phyloP scores from a whole-genome alignment of 148 eudicot species.

The Camellia lanceoleosa region DNA sequence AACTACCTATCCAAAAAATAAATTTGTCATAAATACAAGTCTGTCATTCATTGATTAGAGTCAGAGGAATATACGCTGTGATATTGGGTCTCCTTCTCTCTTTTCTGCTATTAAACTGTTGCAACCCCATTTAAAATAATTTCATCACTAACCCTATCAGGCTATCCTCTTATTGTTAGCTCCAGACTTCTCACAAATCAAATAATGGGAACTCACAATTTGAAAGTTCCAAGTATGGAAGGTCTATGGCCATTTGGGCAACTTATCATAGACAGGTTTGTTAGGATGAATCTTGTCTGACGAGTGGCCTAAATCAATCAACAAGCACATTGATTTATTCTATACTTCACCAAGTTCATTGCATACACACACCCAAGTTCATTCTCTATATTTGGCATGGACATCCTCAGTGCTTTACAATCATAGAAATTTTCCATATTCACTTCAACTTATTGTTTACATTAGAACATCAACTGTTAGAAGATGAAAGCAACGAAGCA shows the following conservation, averaged over 20 bases:
- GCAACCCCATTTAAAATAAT: not conserved
- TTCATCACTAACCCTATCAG: not conserved
- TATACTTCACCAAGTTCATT: not conserved
- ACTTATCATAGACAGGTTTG: not conserved
- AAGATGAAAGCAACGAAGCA: not conserved
- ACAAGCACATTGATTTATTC: not conserved
- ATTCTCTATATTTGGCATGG: not conserved
- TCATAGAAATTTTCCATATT: not conserved
- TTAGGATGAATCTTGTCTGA: not conserved
- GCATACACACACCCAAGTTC: not conserved
- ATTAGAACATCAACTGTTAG: not conserved
- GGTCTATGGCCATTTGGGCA: not conserved
- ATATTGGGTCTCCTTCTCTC: not conserved
- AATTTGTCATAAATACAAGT: not conserved
- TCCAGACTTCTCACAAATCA: not conserved
- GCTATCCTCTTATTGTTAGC: not conserved
- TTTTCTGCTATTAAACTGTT: not conserved
- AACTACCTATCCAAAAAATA: not conserved
- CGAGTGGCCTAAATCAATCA: not conserved
- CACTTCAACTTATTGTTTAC: not conserved
- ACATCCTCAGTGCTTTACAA: not conserved
- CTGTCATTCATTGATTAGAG: not conserved
- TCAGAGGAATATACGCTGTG: not conserved
- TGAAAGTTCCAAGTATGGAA: not conserved
- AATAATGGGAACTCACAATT: not conserved